Base-by-base conservation (phyloP, 176 grass and related monocot species). In the Tuctoria greenei region DNA sequence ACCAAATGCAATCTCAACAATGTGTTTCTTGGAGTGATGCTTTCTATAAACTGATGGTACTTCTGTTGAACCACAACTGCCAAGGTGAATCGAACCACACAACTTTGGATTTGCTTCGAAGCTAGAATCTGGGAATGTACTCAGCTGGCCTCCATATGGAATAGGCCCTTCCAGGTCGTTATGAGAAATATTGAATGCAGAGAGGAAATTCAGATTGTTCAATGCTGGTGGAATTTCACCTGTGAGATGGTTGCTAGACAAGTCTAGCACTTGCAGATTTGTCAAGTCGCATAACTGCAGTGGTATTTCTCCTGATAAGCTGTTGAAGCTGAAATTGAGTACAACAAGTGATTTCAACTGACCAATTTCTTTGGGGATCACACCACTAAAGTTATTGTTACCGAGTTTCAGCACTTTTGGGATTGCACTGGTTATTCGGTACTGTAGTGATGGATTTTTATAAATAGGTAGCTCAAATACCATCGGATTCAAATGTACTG, bases 121-220 rank as follows among this genome's bases (percentile, higher is more conserved):
- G 49, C 85, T 83, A 21, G 13, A 64, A 56, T 25, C 43, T 4
- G 4, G 14, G 37, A 87, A 87, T 71, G 85, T 87, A 39, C 47
- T 35, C 20, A 87, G 17, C 11, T 87, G 85, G 16, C 17, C 71
- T 71, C 78, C 85, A 8, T 7, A 35, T 39, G 85, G 79, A 47
- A 87, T 77, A 24, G 79, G 85, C 16, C 79, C 85, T 52, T 77
- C 72, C 3, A 83, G 65, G 49, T 87, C 6, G 10, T 87, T 87
- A 20, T 72, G 6, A 76, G 85, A 73, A 76, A 77, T 28, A 16
- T 68, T 87, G 16, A 87, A 87, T 25, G 12, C 6, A 11, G 85
- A 77, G 3, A 83, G 79, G 59, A 71, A 83, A 37, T 87, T 6
- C 4, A 83, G 64, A 2, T 20, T 55, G 18, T 70, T 58, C 44